Percentiles rank a stretch among this genome's conserved stretches.
Conservation (phyloP, 2,329 filamentous ascomycete species). For the Kalaharituber pfeilii region DNA sequence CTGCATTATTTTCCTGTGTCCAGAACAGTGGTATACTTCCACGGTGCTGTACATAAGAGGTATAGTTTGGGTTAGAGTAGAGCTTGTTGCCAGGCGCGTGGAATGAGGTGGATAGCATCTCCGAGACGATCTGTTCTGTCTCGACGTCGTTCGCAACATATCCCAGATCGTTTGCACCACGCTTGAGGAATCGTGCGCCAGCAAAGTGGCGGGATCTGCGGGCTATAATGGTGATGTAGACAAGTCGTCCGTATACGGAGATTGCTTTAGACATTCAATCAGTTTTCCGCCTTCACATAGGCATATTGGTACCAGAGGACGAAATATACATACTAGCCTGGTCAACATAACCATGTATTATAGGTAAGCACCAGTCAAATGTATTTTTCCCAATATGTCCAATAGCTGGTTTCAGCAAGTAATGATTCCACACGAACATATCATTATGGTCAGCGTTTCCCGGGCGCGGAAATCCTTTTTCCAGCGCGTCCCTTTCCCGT, state of each 20-base stretch:
- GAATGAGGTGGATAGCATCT: slow-evolving; percentile 86
- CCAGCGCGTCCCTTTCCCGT: slow-evolving; percentile 54
- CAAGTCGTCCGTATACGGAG: slow-evolving; percentile 69
- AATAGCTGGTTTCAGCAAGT: slow-evolving; percentile 62
- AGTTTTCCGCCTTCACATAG: no score
- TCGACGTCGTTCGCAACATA: slow-evolving; percentile 98
- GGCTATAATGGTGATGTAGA: slow-evolving; percentile 88
- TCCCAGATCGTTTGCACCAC: slow-evolving; percentile 82
- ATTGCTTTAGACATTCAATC: slow-evolving; percentile 33
- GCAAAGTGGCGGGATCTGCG: slow-evolving; percentile 84
- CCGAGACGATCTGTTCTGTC: slow-evolving; percentile 94
- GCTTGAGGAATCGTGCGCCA: slow-evolving; percentile 82
- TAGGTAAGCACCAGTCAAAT: slow-evolving; percentile 89
- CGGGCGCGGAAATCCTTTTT: slow-evolving; percentile 43
- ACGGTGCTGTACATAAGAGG: slow-evolving; percentile 89
- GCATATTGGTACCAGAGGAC: no score
- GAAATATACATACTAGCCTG: slow-evolving; percentile 48
- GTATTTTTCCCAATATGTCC: slow-evolving; percentile 50
- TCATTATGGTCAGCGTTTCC: slow-evolving; percentile 55
- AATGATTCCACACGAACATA: slow-evolving; percentile 98
- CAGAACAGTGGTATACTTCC: slow-evolving; percentile 94
- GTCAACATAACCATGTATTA: slow-evolving; percentile 92
- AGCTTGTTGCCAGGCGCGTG: slow-evolving; percentile 74
- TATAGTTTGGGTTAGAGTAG: slow-evolving; percentile 79
- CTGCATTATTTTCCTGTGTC: slow-evolving; percentile 90